Evolutionary conservation across 2,329 filamentous ascomycete species (phyloP).

Genomic region (Paracoccidioides lutzii): DNA sequence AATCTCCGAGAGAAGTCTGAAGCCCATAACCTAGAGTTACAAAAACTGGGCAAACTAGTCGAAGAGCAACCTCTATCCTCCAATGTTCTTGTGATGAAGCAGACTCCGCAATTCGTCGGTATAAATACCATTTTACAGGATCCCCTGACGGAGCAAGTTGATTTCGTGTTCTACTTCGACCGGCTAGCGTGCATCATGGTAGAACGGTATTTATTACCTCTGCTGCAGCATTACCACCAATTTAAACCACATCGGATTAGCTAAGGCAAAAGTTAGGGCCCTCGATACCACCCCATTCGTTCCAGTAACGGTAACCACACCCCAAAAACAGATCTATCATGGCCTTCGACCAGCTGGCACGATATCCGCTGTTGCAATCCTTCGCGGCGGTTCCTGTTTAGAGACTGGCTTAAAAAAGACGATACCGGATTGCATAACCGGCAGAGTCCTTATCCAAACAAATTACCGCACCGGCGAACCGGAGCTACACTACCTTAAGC

Average conservation of each 20-base stretch:
- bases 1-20: slow-evolving; percentile 77
- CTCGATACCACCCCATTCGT: slow-evolving; percentile 52
- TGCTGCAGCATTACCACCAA: background rate
- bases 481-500: slow-evolving; percentile 76
- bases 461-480: slow-evolving; percentile 76
- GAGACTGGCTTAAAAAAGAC: slow-evolving; percentile 80
- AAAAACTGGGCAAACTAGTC: slow-evolving; percentile 58
- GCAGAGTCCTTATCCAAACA: slow-evolving; percentile 81
- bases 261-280: slow-evolving; percentile 21
- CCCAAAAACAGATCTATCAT: slow-evolving; percentile 54
- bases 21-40: slow-evolving; percentile 66
- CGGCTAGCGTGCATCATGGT: slow-evolving; percentile 72
- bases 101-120: slow-evolving; percentile 67
- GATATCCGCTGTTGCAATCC: slow-evolving; percentile 73
- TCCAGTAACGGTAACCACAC: slow-evolving; percentile 53
- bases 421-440: slow-evolving; percentile 83
- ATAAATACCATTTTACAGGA: slow-evolving; percentile 89
- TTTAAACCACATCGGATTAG: background rate
- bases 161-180: slow-evolving; percentile 98
- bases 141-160: slow-evolving; percentile 63
- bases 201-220: slow-evolving; percentile 41
- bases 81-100: slow-evolving; percentile 59
- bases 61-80: slow-evolving; percentile 60
- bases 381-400: slow-evolving; percentile 78
- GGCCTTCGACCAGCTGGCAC: slow-evolving; percentile 60